Base-by-base conservation (phyloP, 2,329 filamentous ascomycete species). In the Exophiala xenobiotica region DNA sequence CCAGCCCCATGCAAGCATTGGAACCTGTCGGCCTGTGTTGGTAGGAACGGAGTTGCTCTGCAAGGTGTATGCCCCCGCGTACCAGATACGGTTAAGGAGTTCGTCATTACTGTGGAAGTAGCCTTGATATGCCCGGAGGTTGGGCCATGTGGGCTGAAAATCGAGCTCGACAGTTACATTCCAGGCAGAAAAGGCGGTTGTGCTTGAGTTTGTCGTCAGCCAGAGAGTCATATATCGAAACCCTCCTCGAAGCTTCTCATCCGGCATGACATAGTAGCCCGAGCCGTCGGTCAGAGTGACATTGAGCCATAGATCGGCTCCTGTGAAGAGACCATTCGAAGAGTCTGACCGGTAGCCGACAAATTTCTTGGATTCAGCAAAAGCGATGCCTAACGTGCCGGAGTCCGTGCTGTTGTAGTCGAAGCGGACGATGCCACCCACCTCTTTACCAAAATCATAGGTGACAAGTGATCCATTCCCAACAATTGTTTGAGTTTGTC, bases 371-470 rank as follows among this genome's bases (percentile, higher is more conserved):
- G 69, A 68, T 57, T 78, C 76, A 3, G 73, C 69, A 53, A 78
- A 78, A 12, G 76, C 73, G 6, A 78, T 59, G 0, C 75, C 74
- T 4, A 78, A 55, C 1, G 67, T 61, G 3, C 70, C 72, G 3
- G 53, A 63, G 12, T 63, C 62, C 61, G 68, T 69, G 3, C 72
- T 66, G 2, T 67, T 68, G 59, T 80, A 83, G 7, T 71, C 64
- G n/a, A 83, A 58, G 3, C 72, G 74, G 4, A 78, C 66, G 49
- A 82, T 74, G 4, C 80, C 80, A 29, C 79, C 80, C 4, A 83
- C 78, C 61, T 82, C 78, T 19, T 74, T 68, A 3, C 79, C 79
- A 61, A 83, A 83, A 63, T 83, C 80, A 50, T 81, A 79, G 1
- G 82, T 74, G 1, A 80, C 63, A n/a, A 71, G 69, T 2, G 76